Conservation (phyloP, 306 rosid species). For the Gastrolobium bilobum region DNA sequence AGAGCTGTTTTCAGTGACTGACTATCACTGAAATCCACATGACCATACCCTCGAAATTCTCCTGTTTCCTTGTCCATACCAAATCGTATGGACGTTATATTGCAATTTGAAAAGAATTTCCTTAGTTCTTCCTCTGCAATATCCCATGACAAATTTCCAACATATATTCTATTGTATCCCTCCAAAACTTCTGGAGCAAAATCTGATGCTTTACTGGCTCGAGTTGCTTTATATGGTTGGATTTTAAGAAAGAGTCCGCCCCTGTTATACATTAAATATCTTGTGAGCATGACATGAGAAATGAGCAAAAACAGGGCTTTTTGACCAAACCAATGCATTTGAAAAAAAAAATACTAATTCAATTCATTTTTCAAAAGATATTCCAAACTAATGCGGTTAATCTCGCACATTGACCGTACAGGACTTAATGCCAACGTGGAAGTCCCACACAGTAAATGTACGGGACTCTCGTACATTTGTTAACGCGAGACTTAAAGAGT, state of each 20-base stretch:
- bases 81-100: conserved; percentile 66
- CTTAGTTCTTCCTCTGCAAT: conserved; percentile 78
- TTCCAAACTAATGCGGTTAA: too few relatives aligned
- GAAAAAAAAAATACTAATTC: too few relatives aligned
- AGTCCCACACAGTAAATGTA: too few relatives aligned
- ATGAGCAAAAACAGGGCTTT: neutral
- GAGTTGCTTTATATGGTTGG: conserved; percentile 72
- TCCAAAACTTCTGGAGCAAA: conserved; percentile 79
- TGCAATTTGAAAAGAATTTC: conserved; percentile 73
- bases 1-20: conserved; percentile 73
- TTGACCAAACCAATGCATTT: too few relatives aligned
- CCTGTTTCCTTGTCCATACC: conserved; percentile 91
- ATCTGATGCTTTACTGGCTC: conserved; percentile 62
- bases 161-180: conserved; percentile 90
- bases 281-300: conserved; percentile 42
- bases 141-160: conserved; percentile 93
- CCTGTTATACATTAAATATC: conserved; percentile 63
- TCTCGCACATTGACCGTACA: too few relatives aligned
- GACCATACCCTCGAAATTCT: conserved; percentile 88
- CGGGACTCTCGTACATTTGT: too few relatives aligned
- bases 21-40: conserved; percentile 75
- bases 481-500: too few relatives aligned
- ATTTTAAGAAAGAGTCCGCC: conserved; percentile 88
- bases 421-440: too few relatives aligned
- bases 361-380: too few relatives aligned